Evolutionary conservation across 1,139 yeast genomes (phyloP).

Genomic region (Blastobotrys serpentis): DNA sequence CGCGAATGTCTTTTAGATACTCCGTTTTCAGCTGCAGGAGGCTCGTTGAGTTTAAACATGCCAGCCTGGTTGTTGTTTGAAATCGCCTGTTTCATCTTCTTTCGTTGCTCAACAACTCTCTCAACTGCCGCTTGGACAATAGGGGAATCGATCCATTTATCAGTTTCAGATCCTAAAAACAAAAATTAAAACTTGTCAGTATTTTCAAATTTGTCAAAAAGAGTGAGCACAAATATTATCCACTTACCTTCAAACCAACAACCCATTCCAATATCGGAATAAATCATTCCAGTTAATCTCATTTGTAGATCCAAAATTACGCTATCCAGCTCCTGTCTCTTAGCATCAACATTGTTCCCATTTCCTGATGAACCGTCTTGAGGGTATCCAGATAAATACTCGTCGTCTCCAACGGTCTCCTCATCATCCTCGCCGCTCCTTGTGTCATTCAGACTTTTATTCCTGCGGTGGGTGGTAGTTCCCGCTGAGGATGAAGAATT

Average conservation of each 20-base stretch:
- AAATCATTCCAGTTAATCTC: slow-evolving; percentile 33
- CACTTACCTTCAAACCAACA: slow-evolving; percentile 33
- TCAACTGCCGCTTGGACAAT: slow-evolving; percentile 25
- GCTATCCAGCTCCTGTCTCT: slow-evolving; percentile 28
- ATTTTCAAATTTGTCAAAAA: no score
- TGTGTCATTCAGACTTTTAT: slow-evolving; percentile 30
- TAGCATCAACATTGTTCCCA: slow-evolving; percentile 18
- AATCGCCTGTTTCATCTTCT: slow-evolving; percentile 23
- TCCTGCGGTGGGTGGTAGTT: slow-evolving; percentile 26
- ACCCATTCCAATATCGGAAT: slow-evolving; percentile 33
- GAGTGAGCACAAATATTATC: neutral
- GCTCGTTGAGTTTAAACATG: slow-evolving; percentile 23
- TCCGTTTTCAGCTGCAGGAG: slow-evolving; percentile 15
- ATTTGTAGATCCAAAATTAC: slow-evolving; percentile 32
- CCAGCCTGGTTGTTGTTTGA: slow-evolving; percentile 22
- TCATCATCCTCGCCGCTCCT: slow-evolving; percentile 8
- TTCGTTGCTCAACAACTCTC: slow-evolving; percentile 21
- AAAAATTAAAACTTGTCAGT: slow-evolving; percentile 9
- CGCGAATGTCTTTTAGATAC: neutral
- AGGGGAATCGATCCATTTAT: slow-evolving; percentile 32
- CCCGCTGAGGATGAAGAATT: slow-evolving; percentile 7
- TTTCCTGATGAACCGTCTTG: slow-evolving; percentile 6
- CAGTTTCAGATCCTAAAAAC: slow-evolving; percentile 34
- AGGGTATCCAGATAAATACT: slow-evolving; percentile 4
- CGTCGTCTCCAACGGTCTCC: neutral